These are phyloP conservation scores for Amanita subjunquillea DNA, from an alignment of 768 basidiomycete genomes.

Conservation along the genomic window DNA sequence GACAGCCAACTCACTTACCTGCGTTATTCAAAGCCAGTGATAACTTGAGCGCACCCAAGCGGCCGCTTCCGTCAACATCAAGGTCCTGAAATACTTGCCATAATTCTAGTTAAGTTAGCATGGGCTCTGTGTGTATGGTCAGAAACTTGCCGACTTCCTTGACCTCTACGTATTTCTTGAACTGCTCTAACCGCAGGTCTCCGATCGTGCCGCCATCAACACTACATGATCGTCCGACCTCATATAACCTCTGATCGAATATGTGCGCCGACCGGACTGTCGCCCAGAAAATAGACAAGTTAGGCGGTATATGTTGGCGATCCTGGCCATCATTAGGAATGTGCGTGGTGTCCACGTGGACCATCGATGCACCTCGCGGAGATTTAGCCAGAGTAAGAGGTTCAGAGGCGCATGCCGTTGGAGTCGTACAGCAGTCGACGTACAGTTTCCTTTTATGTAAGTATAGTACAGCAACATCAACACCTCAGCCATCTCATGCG, in stretches of 20 bases:
- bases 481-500: conserved; percentile 3
- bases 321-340: background rate
- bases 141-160: conserved; percentile 36
- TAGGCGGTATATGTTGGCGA: no score
- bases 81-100: conserved; percentile 89
- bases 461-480: background rate
- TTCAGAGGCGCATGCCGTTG: no score
- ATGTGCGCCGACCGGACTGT: no score
- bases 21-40: conserved; percentile 46
- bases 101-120: conserved; percentile 43
- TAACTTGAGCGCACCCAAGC: conserved; percentile 48
- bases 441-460: no score
- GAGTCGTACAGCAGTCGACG: no score
- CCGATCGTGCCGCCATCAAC: conserved; percentile 14
- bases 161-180: no score
- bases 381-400: no score
- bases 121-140: conserved; percentile 6
- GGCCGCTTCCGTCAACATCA: conserved; percentile 83
- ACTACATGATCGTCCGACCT: background rate
- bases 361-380: background rate
- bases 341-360: background rate
- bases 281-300: no score
- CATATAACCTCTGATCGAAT: no score
- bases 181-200: conserved; percentile 29
- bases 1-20: conserved; percentile 31